Evolutionary conservation across 495 filamentous ascomycete genomes (phyloP).

Genomic region (Penicillium maclennaniae): DNA sequence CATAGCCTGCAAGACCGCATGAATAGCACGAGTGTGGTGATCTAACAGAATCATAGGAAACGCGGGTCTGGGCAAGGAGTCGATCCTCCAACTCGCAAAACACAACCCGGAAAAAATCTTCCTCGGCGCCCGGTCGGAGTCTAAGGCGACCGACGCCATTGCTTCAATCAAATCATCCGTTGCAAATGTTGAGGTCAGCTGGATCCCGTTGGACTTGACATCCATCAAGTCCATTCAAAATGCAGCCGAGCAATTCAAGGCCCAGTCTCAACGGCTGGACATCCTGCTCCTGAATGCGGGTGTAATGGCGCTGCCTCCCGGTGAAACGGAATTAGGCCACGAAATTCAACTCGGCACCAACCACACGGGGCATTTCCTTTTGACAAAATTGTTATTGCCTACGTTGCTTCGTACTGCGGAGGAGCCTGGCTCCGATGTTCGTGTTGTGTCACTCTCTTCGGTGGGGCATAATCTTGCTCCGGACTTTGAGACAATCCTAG

Average conservation of each 20-base stretch:
- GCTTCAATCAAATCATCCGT: slow-evolving; percentile 16
- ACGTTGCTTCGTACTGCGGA: slow-evolving; percentile 27
- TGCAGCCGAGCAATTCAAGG: slow-evolving; percentile 46
- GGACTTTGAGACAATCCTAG: slow-evolving; percentile 24
- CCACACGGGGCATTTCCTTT: slow-evolving; percentile 56
- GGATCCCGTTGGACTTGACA: slow-evolving; percentile 45
- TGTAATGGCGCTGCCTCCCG: slow-evolving; percentile 52
- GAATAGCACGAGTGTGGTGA: neutral
- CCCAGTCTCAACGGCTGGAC: slow-evolving; percentile 52
- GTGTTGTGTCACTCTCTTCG: slow-evolving; percentile 41
- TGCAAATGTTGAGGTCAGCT: slow-evolving; percentile 26
- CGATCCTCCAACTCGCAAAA: slow-evolving; percentile 48
- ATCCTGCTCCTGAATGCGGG: slow-evolving; percentile 61
- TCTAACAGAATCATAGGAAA: slow-evolving; percentile 37
- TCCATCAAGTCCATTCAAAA: slow-evolving; percentile 46
- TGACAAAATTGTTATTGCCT: slow-evolving; percentile 47
- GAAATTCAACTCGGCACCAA: slow-evolving; percentile 59
- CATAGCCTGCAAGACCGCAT: neutral
- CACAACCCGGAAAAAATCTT: slow-evolving; percentile 56
- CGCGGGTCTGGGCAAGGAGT: slow-evolving; percentile 55
- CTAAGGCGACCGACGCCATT: slow-evolving; percentile 30
- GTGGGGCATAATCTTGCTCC: slow-evolving; percentile 30
- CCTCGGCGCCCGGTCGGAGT: slow-evolving; percentile 38
- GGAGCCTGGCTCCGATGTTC: slow-evolving; percentile 38
- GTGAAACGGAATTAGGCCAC: slow-evolving; percentile 37